phyloP scores from a whole-genome alignment of 176 grass and related monocot species.

The Triticum turgidum region DNA sequence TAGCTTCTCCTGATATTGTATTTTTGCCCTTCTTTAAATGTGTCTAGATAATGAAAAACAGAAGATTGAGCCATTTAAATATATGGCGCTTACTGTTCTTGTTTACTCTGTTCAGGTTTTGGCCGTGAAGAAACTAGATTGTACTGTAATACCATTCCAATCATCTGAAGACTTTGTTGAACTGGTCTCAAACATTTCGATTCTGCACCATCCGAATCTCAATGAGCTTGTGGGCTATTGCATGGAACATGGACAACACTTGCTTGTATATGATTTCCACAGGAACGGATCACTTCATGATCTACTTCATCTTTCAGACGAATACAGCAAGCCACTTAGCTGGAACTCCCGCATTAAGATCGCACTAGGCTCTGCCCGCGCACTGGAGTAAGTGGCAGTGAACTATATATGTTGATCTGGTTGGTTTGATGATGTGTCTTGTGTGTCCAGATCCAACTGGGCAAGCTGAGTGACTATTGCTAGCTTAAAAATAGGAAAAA shows the following conservation, averaged over 20 bases:
- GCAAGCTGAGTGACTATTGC: slow-evolving; percentile 2
- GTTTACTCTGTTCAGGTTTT: slow-evolving; percentile 63
- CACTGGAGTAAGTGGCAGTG: slow-evolving; percentile 79
- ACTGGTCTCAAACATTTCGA: slow-evolving; percentile 66
- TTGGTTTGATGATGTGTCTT: slow-evolving; percentile 3
- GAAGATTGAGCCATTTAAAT: background rate
- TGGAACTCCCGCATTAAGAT: slow-evolving; percentile 91
- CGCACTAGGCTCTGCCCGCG: slow-evolving; percentile 89
- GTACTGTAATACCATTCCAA: slow-evolving; percentile 61
- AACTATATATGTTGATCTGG: background rate
- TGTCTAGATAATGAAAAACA: background rate
- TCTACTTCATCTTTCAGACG: slow-evolving; percentile 82
- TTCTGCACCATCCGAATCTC: slow-evolving; percentile 78
- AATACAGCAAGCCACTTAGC: slow-evolving; percentile 80
- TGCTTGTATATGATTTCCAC: slow-evolving; percentile 90
- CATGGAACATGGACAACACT: slow-evolving; percentile 86
- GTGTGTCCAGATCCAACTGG: slow-evolving; percentile 11
- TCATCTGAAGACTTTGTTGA: slow-evolving; percentile 87
- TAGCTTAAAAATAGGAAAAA: background rate
- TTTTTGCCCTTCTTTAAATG: background rate
- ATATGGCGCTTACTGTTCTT: slow-evolving; percentile 24
- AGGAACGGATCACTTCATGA: slow-evolving; percentile 87
- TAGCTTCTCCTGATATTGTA: background rate
- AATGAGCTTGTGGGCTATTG: slow-evolving; percentile 88
- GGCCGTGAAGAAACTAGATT: slow-evolving; percentile 91